These are phyloP conservation scores for Boechera retrofracta DNA, from an alignment of 345 rosid species.

Conservation along the genomic window DNA sequence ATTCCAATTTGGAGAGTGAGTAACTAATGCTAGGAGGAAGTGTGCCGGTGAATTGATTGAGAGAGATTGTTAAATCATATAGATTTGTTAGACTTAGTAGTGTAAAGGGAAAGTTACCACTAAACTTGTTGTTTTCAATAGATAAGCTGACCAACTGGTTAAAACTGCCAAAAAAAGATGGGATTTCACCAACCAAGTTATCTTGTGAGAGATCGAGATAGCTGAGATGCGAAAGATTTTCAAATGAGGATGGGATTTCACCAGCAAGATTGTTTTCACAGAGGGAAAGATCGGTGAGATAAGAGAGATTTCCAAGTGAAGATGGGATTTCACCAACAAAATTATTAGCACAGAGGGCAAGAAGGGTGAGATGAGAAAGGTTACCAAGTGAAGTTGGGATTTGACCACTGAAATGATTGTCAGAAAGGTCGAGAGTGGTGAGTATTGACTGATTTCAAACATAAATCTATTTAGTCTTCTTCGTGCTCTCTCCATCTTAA, in stretches of 20 bases:
- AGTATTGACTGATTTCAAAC: too few species aligned
- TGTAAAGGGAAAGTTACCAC: neutral
- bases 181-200: neutral
- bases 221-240: neutral
- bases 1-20: too few species aligned
- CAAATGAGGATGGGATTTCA: neutral
- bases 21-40: too few species aligned
- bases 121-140: neutral
- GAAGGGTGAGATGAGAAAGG: neutral
- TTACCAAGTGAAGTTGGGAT: neutral
- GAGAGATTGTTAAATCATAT: neutral
- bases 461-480: too few species aligned
- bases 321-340: neutral
- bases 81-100: slow-evolving; percentile 9
- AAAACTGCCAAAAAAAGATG: neutral
- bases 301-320: neutral
- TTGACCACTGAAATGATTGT: slow-evolving; percentile 32
- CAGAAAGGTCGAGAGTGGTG: slow-evolving; percentile 14
- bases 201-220: neutral
- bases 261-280: neutral
- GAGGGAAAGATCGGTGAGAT: neutral
- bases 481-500: too few species aligned
- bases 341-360: neutral
- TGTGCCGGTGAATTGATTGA: slow-evolving; percentile 2
- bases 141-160: neutral